Evolutionary conservation across 2,329 filamentous ascomycete genomes (phyloP), one percentile per base, ranked within the genome.

Genomic region (Lithohypha guttulata): DNA sequence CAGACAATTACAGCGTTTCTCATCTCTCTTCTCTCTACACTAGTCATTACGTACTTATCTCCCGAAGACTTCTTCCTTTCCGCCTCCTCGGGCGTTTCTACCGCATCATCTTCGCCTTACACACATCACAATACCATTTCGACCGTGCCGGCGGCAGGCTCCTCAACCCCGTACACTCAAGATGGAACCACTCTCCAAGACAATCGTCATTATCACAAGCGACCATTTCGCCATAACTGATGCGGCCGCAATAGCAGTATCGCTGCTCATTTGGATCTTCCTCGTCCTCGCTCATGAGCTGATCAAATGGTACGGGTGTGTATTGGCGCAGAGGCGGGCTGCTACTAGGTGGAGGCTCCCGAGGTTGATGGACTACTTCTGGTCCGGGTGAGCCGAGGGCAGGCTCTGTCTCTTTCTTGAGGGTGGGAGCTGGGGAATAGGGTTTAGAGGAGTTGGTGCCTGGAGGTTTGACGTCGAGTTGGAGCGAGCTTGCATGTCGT

Each of bases 221-320:
- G 29, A 87, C 81, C 83, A 87, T 87, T 61, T 84, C 81, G 14
- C 83, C 82, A 54, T 85, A 87, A 53, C 81, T 85, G 39, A 85
- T 77, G 33, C 78, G 73, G 51, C 85, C 81, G 58, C 83, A 86
- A 60, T 84, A 84, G 59, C 83, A 85, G 58, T 87, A 87, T 10
- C 76, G 69, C 25, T 77, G 79, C 55, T 87, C 82, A 47, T 82
- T 75, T 3, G 71, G 75, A 44, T 81, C 79, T 25, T 70, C 67
- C 23, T 81, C 76, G 6, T 77, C 75, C 9, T 76, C 78, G n/a
- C n/a, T n/a, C n/a, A n/a, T n/a, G n/a, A n/a, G n/a, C 9, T 47
- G 45, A 4, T 45, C 48, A 13, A 43, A 46, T 8, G 28, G 39
- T 2, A 17, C 17, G n/a, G 20, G 17, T 3, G 18, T 18, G 14